Base-by-base conservation (phyloP, 1,284 basidiomycete species). In the Tylopilus sp. region DNA sequence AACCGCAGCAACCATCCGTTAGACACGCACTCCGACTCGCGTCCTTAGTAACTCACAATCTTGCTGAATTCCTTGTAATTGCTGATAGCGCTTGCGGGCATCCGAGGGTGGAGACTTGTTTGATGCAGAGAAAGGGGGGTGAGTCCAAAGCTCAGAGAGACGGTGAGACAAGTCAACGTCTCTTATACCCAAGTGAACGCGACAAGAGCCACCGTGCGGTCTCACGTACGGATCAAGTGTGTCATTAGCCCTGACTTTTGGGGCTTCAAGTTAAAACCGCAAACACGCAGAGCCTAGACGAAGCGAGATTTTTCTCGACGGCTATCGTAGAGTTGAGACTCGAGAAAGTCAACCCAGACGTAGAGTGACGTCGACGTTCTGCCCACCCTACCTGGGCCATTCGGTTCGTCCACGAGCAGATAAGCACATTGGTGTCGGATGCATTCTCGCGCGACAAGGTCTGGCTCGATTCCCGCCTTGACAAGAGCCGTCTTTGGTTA, bases 61-160 rank as follows among this genome's bases (percentile, higher is more conserved):
- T 28, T 40, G 1, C 50, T 50, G 36, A 63, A 63, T 16, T 56
- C 57, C 28, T 56, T 41, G 19, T 41, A 41, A 21, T 48, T 54
- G 28, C 43, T 49, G 37, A 66, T 66, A 1, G 40, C 46, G 7
- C 46, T 60, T 3, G 42, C 49, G 42, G 54, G 38, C 59, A 61
- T 63, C 21, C 6, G 15, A 26, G 26, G 19, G 9, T n/a, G 7
- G n/a, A n/a, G 7, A 12, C 16, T 10, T 6, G 11, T 8, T n/a
- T 26, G 13, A 18, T 21, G 25, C 21, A 23, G 30, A 23, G 30
- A 51, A 9, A 19, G 31, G 19, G 26, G 3, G 4, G 11, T 16
- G 12, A 19, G 39, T 8, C 16, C 15, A 40, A 28, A 29, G 10
- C 33, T 16, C 19, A n/a, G 34, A 29, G 16, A 40, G 29, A 31